Evolutionary conservation across 495 filamentous ascomycete genomes (phyloP), one percentile per base, ranked within the genome.

Genomic region (Cercophora samala): DNA sequence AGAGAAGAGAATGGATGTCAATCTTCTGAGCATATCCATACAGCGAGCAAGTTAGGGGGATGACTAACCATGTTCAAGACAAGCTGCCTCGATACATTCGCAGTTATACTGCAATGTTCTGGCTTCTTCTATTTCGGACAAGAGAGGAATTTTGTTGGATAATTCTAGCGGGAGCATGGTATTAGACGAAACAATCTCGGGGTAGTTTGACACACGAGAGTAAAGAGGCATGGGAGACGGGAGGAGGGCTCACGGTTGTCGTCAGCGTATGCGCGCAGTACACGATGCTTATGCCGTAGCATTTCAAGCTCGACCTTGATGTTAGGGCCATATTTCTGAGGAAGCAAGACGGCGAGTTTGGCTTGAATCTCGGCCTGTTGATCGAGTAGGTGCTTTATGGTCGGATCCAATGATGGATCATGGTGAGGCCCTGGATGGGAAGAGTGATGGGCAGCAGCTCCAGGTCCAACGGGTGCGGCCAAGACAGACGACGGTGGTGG

Each of bases 351-450:
- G 63, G 77, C 78, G 62, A 83, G 75, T 70, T 77, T 79, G 56
- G 79, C 77, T 72, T 83, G 77, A 68, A 84, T 83, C 65, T 83
- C 82, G 70, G 75, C 79, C 74, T 81, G 81, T 71, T 82, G 80
- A 58, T 80, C 79, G 58, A 84, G 72, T 56, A 84, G 70, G 37
- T 75, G 74, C 73, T 74, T 76, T 73, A 84, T 79, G 71, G 78
- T 72, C 68, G 80, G 77, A 63, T 83, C 81, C 69, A 81, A 68
- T 61, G 76, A 76, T 55, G 76, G 71, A 66, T 82, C 80, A 68
- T 74, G 71, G 26, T 58, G 66, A 55, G 62, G 32, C 58, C 32
- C 56, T 19, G 22, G 11, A 55, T 64, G 60, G 21, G 46, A 65
- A 54, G 60, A 63, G 53, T 60, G 64, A 61, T 60, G 22, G 60